Evolutionary conservation across 225 moss, liverwort and hornwort species (phyloP).

Genomic region (Polytrichum commune): DNA sequence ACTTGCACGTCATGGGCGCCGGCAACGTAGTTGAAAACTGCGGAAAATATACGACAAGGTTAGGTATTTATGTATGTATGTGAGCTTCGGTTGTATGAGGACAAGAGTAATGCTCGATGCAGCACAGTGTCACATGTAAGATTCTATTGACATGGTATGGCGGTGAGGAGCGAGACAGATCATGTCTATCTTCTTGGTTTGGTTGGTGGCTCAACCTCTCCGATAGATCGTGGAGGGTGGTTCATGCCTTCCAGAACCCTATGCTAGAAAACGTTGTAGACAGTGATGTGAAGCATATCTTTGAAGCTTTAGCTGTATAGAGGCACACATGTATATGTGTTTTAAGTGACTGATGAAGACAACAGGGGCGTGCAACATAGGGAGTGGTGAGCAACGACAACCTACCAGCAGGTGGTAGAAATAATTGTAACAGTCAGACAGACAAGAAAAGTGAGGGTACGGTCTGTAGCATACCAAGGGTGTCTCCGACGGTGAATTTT

Average conservation of each 20-base stretch:
- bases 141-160: not conserved
- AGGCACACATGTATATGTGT: no score
- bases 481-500: conserved; percentile 33
- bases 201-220: not conserved
- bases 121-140: not conserved
- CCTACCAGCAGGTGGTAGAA: no score
- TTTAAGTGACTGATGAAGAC: no score
- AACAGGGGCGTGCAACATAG: no score
- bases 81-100: not conserved
- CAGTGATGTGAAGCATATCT: no score
- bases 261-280: no score
- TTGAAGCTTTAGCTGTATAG: no score
- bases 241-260: no score
- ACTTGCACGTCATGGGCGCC: conserved; percentile 45
- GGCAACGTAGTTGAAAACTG: conserved; percentile 57
- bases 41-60: not conserved
- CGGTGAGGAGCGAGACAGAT: not conserved
- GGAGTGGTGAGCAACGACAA: no score
- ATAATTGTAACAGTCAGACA: no score
- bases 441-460: not conserved
- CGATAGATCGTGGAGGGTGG: not conserved
- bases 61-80: no score
- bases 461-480: conserved; percentile 17
- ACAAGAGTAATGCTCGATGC: not conserved
- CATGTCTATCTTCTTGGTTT: no score